phyloP scores from a whole-genome alignment of 306 rosid species.

The Acacia melanoxylon region DNA sequence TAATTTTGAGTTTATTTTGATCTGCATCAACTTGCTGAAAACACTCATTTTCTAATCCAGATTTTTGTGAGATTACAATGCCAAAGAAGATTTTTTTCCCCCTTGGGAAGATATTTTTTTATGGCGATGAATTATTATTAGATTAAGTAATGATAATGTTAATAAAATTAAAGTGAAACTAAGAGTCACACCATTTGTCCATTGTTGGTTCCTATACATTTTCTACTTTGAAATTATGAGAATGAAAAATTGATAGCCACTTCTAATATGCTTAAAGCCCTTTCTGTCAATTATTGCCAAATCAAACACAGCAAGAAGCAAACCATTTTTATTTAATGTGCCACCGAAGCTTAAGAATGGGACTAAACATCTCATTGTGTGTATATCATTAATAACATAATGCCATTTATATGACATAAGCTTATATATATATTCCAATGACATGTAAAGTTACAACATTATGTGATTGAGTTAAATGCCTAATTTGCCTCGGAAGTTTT shows the following conservation, averaged over 20 bases:
- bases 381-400: background rate
- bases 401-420: background rate
- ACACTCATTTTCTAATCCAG: conserved; percentile 8
- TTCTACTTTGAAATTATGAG: background rate
- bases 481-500: too few relatives aligned
- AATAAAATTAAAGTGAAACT: background rate
- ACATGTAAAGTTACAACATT: background rate
- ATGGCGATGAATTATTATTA: background rate
- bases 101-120: conserved; percentile 19
- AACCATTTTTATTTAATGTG: background rate
- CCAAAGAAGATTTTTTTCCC: background rate
- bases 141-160: conserved; percentile 16
- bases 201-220: background rate
- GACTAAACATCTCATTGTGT: background rate
- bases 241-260: conserved; percentile 23
- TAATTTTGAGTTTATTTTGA: conserved; percentile 10
- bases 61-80: conserved; percentile 3
- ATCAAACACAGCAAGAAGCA: conserved; percentile 8
- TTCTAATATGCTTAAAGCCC: conserved; percentile 22
- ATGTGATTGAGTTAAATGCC: too few relatives aligned
- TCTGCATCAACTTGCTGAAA: background rate
- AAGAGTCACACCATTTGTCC: conserved; percentile 10
- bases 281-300: conserved; percentile 22
- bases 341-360: background rate
- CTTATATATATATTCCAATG: background rate